phyloP scores from a whole-genome alignment of 2,329 filamentous ascomycete species.

The Scedosporium minutisporum region DNA sequence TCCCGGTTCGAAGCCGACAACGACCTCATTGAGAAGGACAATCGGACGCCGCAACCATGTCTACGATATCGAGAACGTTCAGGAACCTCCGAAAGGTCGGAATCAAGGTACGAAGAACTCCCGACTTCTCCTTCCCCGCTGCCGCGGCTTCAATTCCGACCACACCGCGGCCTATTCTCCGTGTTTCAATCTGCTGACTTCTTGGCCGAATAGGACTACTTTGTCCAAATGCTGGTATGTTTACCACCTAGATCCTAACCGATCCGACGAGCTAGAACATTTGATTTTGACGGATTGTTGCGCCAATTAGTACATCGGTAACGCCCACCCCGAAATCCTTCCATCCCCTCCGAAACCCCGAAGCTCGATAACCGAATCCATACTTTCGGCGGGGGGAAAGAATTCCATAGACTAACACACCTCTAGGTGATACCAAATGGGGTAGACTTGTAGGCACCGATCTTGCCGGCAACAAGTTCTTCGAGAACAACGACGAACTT shows the following conservation, averaged over 20 bases:
- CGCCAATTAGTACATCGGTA: slow-evolving; percentile 47
- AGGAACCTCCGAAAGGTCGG: slow-evolving; percentile 81
- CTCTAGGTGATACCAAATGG: slow-evolving; percentile 85
- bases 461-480: slow-evolving; percentile 95
- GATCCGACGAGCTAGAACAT: background rate
- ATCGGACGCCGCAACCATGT: slow-evolving; percentile 54
- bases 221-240: slow-evolving; percentile 86
- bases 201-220: slow-evolving; percentile 58
- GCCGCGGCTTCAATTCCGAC: background rate
- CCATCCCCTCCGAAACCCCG: background rate
- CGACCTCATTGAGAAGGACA: slow-evolving; percentile 10
- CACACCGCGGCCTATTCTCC: background rate
- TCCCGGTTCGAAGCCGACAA: slow-evolving; percentile 8
- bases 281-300: background rate
- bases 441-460: slow-evolving; percentile 78
- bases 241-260: slow-evolving; percentile 9
- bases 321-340: slow-evolving; percentile 13
- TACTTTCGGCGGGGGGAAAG: background rate
- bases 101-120: slow-evolving; percentile 56
- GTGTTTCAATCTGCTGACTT: background rate
- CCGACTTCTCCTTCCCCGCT: slow-evolving; percentile 1
- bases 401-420: background rate
- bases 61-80: slow-evolving; percentile 78
- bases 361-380: background rate
- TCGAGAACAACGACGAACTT: slow-evolving; percentile 89